Evolutionary conservation across 805 yeast genomes (phyloP), one percentile per base, ranked within the genome.

Genomic region (Ogataea wickerhamii): DNA sequence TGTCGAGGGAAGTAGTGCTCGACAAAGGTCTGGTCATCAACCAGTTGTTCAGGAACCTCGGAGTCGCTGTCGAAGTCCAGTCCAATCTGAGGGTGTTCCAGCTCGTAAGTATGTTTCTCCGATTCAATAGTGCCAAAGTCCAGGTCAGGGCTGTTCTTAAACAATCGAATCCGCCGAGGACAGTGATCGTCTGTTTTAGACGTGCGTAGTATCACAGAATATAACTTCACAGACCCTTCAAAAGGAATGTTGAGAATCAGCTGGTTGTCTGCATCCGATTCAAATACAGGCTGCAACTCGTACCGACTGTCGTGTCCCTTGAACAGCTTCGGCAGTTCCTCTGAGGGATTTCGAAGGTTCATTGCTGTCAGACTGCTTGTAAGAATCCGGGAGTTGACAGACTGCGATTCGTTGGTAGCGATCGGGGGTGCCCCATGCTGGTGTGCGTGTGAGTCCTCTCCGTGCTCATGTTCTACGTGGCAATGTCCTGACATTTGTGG

Each of bases 1-100:
- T 81, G 79, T 19, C 96, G 69, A 16, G 95, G 94, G 21, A 88
- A 61, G 41, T 76, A 79, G 57, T 87, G 95, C 58, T 91, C 97
- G 0, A 83, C 86, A 52, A 87, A 82, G 5, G 76, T 71, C 24
- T 56, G 50, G 23, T 67, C 73, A 37, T 72, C 76, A 7, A 53
- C 58, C n/a, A 70, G 66, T 11, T 55, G 47, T 5, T 45, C 45
- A 2, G 40, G 40, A 3, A 27, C 16, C 29, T 55, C 29, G 14
- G 7, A 64, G 10, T 43, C 49, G 18, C 37, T 40, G 7, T 36
- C 38, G 25, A 66, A 72, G 12, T 61, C 68, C 12, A 60, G 65
- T 2, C 88, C 88, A 22, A 77, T 61, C 28, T 64, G 72, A 0
- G 96, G 95, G 40, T 84, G 91, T 18, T 70, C 72, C 5, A 86